A percentile compares a stretch with the other conserved stretches of the same genome.
Evolutionary conservation across 2,329 filamentous ascomycete species (phyloP).

Genomic region (Aspergillus quadricinctus): DNA sequence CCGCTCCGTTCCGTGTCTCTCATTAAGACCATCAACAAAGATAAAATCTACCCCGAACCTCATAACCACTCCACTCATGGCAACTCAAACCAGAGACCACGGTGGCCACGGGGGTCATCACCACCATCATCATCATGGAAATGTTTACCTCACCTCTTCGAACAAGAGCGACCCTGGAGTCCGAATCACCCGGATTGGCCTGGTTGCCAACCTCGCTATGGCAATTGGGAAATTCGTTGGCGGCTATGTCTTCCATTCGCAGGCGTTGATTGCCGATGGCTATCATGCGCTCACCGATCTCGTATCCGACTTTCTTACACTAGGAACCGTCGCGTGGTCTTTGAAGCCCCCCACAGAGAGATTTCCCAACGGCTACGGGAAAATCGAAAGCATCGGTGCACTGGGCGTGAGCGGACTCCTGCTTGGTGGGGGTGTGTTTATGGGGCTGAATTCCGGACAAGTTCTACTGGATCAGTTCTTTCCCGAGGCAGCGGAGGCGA

Average conservation of each 20-base stretch:
- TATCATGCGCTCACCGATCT: slow-evolving; percentile 95
- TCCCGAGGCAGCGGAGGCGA: slow-evolving; percentile 57
- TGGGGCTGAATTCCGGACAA: slow-evolving; percentile 74
- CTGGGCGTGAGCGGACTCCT: slow-evolving; percentile 90
- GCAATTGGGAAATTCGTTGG: slow-evolving; percentile 88
- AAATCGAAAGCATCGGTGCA: slow-evolving; percentile 93
- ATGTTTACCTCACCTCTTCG: slow-evolving; percentile 71
- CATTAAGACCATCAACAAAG: slow-evolving; percentile 10
- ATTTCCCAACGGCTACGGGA: slow-evolving; percentile 91
- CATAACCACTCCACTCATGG: slow-evolving; percentile 27
- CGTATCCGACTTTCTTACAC: slow-evolving; percentile 88
- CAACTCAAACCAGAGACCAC: slow-evolving; percentile 46
- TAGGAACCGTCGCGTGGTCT: slow-evolving; percentile 92
- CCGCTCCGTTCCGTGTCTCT: slow-evolving; percentile 11
- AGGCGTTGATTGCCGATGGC: slow-evolving; percentile 87
- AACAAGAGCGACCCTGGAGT: slow-evolving; percentile 92
- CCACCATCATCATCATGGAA: slow-evolving; percentile 77
- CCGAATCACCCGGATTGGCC: slow-evolving; percentile 83
- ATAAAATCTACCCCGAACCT: slow-evolving; percentile 20
- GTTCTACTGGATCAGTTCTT: slow-evolving; percentile 70
- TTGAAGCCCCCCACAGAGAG: slow-evolving; percentile 75
- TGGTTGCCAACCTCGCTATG: slow-evolving; percentile 90
- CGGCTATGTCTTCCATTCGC: slow-evolving; percentile 91
- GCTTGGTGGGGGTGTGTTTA: slow-evolving; percentile 82
- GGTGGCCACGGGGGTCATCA: slow-evolving; percentile 53